Evolutionary conservation across 2,329 filamentous ascomycete species (phyloP).

Genomic region (Cryphonectria carpinicola): DNA sequence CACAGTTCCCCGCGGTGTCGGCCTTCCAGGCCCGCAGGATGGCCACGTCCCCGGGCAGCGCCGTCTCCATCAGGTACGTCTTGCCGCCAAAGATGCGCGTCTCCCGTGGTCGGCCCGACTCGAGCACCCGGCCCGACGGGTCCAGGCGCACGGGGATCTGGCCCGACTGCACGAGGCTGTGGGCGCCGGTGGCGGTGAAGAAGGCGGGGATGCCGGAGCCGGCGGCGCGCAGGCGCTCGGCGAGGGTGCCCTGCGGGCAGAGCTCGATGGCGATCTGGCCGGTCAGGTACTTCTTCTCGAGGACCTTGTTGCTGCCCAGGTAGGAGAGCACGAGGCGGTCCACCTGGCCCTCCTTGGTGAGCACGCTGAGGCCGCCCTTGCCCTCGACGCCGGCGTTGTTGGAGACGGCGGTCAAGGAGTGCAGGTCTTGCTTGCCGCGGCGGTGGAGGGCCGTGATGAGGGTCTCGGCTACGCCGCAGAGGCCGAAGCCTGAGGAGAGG

Average conservation of each 20-base stretch:
- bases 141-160: conserved; percentile 69
- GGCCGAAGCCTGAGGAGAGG: conserved; percentile 79
- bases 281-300: conserved; percentile 75
- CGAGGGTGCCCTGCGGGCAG: conserved; percentile 75
- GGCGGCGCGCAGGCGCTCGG: conserved; percentile 72
- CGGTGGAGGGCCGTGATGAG: conserved; percentile 50
- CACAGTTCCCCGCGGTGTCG: conserved; percentile 77
- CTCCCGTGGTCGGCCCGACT: conserved; percentile 69
- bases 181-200: conserved; percentile 74
- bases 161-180: conserved; percentile 69
- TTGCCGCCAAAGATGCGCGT: conserved; percentile 74
- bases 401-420: conserved; percentile 74
- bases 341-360: conserved; percentile 72
- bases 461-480: conserved; percentile 68
- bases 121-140: conserved; percentile 61
- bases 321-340: conserved; percentile 75
- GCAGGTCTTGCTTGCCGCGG: conserved; percentile 62
- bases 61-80: conserved; percentile 76
- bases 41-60: conserved; percentile 75
- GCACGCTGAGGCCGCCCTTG: conserved; percentile 68
- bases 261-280: conserved; percentile 77
- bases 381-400: conserved; percentile 79
- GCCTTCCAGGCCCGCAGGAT: conserved; percentile 78
- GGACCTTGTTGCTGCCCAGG: conserved; percentile 75
- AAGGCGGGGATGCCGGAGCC: conserved; percentile 81